Evolutionary conservation across 768 basidiomycete species (phyloP).

Genomic region (Boletus vermiculosoides): DNA sequence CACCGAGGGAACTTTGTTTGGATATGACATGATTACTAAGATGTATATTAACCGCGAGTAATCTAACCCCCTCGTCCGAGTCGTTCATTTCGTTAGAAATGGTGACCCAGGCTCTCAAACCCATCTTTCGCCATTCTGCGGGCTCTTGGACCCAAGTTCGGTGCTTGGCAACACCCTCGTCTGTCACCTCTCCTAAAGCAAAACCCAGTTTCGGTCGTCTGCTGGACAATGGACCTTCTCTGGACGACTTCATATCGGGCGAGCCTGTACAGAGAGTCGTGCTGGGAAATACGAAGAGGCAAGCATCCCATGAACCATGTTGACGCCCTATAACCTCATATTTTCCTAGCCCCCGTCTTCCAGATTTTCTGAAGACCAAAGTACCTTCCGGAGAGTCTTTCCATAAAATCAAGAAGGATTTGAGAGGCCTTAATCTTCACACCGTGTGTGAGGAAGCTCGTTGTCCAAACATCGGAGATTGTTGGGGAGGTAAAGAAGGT

Average conservation of each 20-base stretch:
- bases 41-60: no score
- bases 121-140: conserved; percentile 11
- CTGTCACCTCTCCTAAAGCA: conserved; percentile 21
- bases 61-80: neutral
- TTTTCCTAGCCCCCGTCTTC: conserved; percentile 70
- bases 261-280: conserved; percentile 56
- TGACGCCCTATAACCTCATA: neutral
- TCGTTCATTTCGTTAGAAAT: conserved; percentile 2
- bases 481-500: conserved; percentile 87
- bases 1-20: conserved; percentile 4
- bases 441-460: conserved; percentile 99
- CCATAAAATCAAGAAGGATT: conserved; percentile 91
- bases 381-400: conserved; percentile 89
- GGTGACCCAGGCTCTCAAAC: conserved; percentile 12
- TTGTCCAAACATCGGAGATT: conserved; percentile 99
- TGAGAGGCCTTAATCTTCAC: conserved; percentile 86
- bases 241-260: conserved; percentile 81
- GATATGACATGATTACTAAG: conserved; percentile 9
- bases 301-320: conserved; percentile 23
- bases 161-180: conserved; percentile 48
- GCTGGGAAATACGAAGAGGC: conserved; percentile 72
- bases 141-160: conserved; percentile 32
- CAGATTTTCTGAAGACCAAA: conserved; percentile 84
- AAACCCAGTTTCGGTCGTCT: conserved; percentile 48
- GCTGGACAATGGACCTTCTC: conserved; percentile 64